Evolutionary conservation across 2,329 filamentous ascomycete genomes (phyloP).

Genomic region (Colletotrichum costaricense): DNA sequence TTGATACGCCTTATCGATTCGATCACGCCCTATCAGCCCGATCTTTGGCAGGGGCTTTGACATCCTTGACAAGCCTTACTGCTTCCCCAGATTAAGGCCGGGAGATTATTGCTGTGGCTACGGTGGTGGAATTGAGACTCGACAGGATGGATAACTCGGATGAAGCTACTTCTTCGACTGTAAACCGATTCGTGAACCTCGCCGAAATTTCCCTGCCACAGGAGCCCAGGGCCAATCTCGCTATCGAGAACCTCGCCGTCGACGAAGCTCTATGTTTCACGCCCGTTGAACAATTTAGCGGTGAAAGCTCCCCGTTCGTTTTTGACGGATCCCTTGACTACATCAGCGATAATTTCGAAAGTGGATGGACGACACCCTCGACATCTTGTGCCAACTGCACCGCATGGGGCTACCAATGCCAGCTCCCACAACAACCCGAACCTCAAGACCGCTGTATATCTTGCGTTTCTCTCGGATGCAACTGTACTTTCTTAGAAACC

Average conservation of each 20-base stretch:
- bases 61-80: neutral
- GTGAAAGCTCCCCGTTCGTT: slow-evolving; percentile 10
- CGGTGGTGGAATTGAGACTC: neutral
- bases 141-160: neutral
- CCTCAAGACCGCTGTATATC: slow-evolving; percentile 17
- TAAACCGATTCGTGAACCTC: neutral
- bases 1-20: neutral
- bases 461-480: slow-evolving; percentile 20
- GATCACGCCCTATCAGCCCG: neutral
- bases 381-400: slow-evolving; percentile 24
- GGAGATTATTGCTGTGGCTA: neutral
- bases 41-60: neutral
- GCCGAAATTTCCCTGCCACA: neutral
- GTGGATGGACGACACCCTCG: slow-evolving; percentile 4
- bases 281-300: slow-evolving; percentile 16
- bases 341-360: neutral
- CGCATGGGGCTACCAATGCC: slow-evolving; percentile 26
- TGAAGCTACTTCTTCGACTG: no score
- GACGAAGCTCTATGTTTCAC: neutral
- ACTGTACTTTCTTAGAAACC: slow-evolving; percentile 19
- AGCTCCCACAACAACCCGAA: slow-evolving; percentile 7
- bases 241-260: neutral
- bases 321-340: slow-evolving; percentile 15
- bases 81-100: neutral
- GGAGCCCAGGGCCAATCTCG: neutral